Conservation (phyloP, 129 eudicot genomes). For the Flaveria sonorensis region DNA sequence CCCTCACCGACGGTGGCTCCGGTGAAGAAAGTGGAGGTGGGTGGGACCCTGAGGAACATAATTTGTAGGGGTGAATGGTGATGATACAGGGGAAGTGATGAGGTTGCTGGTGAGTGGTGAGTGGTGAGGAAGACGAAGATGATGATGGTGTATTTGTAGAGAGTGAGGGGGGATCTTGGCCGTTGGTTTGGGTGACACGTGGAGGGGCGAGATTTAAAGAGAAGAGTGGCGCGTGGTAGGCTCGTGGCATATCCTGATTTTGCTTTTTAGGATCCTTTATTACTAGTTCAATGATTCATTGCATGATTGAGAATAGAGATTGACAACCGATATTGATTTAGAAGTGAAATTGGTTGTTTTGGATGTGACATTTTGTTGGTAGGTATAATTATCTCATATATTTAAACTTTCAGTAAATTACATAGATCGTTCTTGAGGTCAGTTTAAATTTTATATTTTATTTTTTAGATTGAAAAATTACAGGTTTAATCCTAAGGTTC, state of each 20-base stretch:
- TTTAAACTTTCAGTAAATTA: too few species aligned
- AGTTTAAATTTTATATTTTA: too few species aligned
- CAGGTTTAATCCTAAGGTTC: too few species aligned
- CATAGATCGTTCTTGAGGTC: too few species aligned
- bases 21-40: conserved; percentile 35
- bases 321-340: not conserved
- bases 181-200: conserved; percentile 47
- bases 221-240: conserved; percentile 7
- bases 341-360: too few species aligned
- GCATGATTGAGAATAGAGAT: not conserved
- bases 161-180: not conserved
- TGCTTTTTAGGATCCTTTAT: not conserved
- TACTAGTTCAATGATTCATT: not conserved
- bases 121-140: conserved; percentile 26
- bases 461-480: too few species aligned
- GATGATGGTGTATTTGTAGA: not conserved
- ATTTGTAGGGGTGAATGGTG: not conserved
- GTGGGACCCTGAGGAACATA: conserved; percentile 58
- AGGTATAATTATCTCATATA: too few species aligned
- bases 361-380: too few species aligned
- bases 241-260: not conserved
- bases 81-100: not conserved
- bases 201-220: conserved; percentile 35
- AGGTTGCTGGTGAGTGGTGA: conserved; percentile 9
- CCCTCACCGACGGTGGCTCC: conserved; percentile 17